Evolutionary conservation across 192 early-diverging fungal species (phyloP), one percentile per base, ranked within the genome.

Genomic region (Phlyctochytrium bullatum): DNA sequence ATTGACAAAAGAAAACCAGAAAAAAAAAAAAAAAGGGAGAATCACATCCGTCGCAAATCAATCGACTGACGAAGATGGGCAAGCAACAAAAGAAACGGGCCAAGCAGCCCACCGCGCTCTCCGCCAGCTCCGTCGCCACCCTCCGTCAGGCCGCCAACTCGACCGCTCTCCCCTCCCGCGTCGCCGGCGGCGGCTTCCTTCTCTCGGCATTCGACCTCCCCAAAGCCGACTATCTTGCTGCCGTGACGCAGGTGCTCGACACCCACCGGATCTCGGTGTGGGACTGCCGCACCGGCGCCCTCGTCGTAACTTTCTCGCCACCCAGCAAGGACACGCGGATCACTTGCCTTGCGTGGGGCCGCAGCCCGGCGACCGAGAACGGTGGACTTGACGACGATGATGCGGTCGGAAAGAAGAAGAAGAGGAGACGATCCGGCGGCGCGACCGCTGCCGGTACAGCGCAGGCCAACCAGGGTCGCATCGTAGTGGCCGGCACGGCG

Each of bases 171-270:
- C n/a, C n/a, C n/a, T n/a, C n/a, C n/a, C n/a, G n/a, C n/a, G n/a
- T n/a, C n/a, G n/a, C n/a, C n/a, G n/a, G n/a, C n/a, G n/a, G n/a
- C 40, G 40, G 12, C 40, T 57, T 57, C 27, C 12, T 57, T 25
- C 54, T 24, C 54, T 57, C 54, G 4, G 27, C 16, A 6, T 57
- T 57, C 27, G 54, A 57, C 54, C 10, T 25, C 54, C 54, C 54
- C 6, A 10, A 27, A 10, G 54, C 54, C 54, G 54, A 57, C 10
- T 57, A 57, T 25, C 27, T 57, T 28, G 54, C 54, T 14, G 16
- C 54, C 12, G 54, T 57, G 6, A 25, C 54, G 12, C 54, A 57
- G 27, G 54, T 28, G 6, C 54, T 57, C 25, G 54, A 57, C 27
- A 28, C 54, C 54, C 54, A 57, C 54, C 12, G 27, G 20, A 28